Base-by-base conservation (phyloP, 768 basidiomycete species). In the Suillus weaverae region DNA sequence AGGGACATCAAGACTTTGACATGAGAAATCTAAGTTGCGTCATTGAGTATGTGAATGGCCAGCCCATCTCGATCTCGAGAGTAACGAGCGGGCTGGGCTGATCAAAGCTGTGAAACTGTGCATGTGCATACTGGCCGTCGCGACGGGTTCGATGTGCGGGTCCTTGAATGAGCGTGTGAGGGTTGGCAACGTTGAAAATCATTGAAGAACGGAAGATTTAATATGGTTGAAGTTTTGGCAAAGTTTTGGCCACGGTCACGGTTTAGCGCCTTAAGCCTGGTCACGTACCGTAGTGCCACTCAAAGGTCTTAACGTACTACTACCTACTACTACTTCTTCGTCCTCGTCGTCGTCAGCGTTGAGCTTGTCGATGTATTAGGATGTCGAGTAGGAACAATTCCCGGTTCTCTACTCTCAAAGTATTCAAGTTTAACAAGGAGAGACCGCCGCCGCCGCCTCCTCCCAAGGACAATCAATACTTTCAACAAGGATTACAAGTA, bases 401-500 rank as follows among this genome's bases (percentile, higher is more conserved):
- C 20, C 74, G 81, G 38, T 81, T 82, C 62, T 76, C 81, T 13
- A 68, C 78, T 2, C 71, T 82, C 65, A 80, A 78, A 38, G 76
- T 81, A 32, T 81, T 82, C 76, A 81, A 81, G 69, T 73, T 82
- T 61, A 74, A 65, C n/a, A 7, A 64, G 18, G 64, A 64, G 55
- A 76, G 72, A 48, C 73, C 79, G 39, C 86, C 87, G 0, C 87
- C 87, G 0, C 85, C 84, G 8, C 84, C 79, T 2, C 89, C 89
- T 0, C 89, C 89, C 46, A 90, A 91, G 75, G 89, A 91, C 68
- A 70, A 78, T 8, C 80, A 79, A 69, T 84, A 85, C 76, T 75
- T 83, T 56, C 32, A 66, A 50, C 36, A 59, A 11, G 56, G 56
- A 1, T 39, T 59, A 14, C 56, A 30, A 30, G 56, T 39, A 18